phyloP scores from a whole-genome alignment of 495 filamentous ascomycete species.

The Articulospora tetracladia region DNA sequence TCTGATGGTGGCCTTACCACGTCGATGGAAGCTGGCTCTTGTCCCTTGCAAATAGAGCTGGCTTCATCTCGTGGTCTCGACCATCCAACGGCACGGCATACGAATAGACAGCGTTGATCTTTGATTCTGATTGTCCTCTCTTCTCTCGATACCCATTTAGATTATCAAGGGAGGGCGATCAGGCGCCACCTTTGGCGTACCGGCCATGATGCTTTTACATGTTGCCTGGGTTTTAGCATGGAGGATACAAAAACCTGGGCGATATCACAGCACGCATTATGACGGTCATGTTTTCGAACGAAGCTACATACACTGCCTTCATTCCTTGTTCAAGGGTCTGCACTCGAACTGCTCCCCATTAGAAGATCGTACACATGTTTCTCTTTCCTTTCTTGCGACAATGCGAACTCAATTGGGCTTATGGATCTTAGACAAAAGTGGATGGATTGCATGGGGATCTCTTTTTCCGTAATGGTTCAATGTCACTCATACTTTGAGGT shows the following conservation, averaged over 20 bases:
- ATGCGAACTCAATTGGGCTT: conserved; percentile 19
- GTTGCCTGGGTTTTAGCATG: conserved; percentile 18
- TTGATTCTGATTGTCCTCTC: conserved; percentile 40
- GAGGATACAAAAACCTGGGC: conserved; percentile 17
- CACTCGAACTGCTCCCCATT: conserved; percentile 14
- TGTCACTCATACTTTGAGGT: not conserved
- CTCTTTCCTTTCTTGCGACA: conserved; percentile 30
- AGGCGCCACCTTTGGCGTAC: conserved; percentile 28
- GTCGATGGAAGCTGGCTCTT: conserved; percentile 18
- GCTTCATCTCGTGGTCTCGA: conserved; percentile 18
- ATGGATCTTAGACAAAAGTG: conserved; percentile 54
- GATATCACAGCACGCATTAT: conserved; percentile 33
- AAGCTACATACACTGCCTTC: conserved; percentile 29
- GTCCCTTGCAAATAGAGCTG: conserved; percentile 16
- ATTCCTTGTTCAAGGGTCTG: conserved; percentile 21
- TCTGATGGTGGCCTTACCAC: conserved; percentile 28
- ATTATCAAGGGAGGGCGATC: conserved; percentile 35
- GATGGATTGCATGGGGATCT: conserved; percentile 24
- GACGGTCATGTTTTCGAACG: conserved; percentile 34
- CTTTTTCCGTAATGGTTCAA: conserved; percentile 6
- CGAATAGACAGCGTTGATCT: conserved; percentile 78
- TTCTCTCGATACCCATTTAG: conserved; percentile 54
- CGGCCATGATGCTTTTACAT: conserved; percentile 26
- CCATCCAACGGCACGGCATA: conserved; percentile 57
- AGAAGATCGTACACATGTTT: conserved; percentile 30